Percentiles rank a stretch among this genome's conserved stretches.
Evolutionary conservation across 1,284 basidiomycete species (phyloP).

Genomic region (Moesziomyces antarcticus): DNA sequence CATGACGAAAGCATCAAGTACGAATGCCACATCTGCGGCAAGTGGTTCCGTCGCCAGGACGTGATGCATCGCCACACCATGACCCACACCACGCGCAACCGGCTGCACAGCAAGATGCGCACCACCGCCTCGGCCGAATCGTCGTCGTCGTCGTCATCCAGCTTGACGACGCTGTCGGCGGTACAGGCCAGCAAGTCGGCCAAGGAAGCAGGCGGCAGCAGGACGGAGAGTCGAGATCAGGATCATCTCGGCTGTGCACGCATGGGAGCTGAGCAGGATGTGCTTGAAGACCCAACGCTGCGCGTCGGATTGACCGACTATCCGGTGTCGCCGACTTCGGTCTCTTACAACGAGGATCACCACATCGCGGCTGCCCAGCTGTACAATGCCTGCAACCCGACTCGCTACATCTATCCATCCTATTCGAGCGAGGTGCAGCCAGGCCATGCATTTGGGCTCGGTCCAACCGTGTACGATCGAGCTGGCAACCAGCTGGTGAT

Average conservation of each 20-base stretch:
- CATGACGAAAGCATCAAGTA: conserved; percentile 48
- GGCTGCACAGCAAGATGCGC: conserved; percentile 33
- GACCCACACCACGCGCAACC: conserved; percentile 35
- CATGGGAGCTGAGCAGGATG: conserved; percentile 7
- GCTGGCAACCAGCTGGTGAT: conserved; percentile 4
- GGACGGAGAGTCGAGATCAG: conserved; percentile 10
- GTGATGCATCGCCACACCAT: conserved; percentile 52
- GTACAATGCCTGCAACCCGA: conserved; percentile 22
- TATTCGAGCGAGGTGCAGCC: conserved; percentile 11
- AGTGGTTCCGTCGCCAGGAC: conserved; percentile 47
- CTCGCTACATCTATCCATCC: conserved; percentile 15
- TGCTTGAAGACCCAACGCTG: conserved; percentile 30
- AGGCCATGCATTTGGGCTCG: conserved; percentile 1
- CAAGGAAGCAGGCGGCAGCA: conserved; percentile 1
- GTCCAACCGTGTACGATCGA: conserved; percentile 9
- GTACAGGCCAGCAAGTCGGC: not conserved
- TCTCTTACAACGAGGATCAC: conserved; percentile 33
- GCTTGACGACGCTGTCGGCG: not conserved
- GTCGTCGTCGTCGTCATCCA: not conserved
- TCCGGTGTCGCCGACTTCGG: conserved; percentile 8
- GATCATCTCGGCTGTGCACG: conserved; percentile 1
- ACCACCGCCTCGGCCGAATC: conserved; percentile 9
- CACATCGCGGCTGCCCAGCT: conserved; percentile 39
- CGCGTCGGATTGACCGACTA: conserved; percentile 35
- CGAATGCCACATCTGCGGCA: conserved; percentile 46